Percentiles rank a stretch among this genome's conserved stretches.
phyloP scores from a whole-genome alignment of 768 basidiomycete genomes.

The Lactarius sanguifluus region DNA sequence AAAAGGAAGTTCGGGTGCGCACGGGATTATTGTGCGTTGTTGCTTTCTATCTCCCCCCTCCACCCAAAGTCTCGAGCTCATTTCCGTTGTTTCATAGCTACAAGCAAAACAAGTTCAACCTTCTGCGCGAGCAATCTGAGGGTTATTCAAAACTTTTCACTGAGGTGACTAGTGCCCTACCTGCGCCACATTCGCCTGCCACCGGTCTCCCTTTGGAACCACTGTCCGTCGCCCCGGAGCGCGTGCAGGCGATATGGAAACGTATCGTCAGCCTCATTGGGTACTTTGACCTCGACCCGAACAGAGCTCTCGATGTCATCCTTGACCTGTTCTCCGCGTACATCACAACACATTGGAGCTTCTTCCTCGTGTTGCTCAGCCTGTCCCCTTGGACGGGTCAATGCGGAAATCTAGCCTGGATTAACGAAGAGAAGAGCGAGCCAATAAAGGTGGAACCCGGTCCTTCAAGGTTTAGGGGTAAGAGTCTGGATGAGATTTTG shows the following conservation, averaged over 20 bases:
- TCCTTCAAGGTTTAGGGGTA: conserved; percentile 47
- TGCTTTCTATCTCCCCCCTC: neutral
- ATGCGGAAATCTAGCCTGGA: conserved; percentile 20
- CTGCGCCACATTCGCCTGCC: conserved; percentile 65
- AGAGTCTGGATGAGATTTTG: conserved; percentile 67
- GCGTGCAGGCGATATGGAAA: conserved; percentile 73
- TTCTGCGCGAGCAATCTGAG: conserved; percentile 95
- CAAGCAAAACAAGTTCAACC: conserved; percentile 98
- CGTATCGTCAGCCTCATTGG: conserved; percentile 87
- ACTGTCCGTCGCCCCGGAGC: conserved; percentile 54
- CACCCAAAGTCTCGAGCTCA: conserved; percentile 10
- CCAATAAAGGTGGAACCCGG: conserved; percentile 25
- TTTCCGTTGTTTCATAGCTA: conserved; percentile 53
- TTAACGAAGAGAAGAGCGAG: conserved; percentile 18
- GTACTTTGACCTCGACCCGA: conserved; percentile 96
- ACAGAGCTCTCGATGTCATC: conserved; percentile 89
- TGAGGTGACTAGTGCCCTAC: conserved; percentile 76
- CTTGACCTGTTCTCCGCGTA: conserved; percentile 88
- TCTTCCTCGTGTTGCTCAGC: conserved; percentile 84
- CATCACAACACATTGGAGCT: conserved; percentile 76
- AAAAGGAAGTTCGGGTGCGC: conserved; percentile 77
- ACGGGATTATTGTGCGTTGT: conserved; percentile 76
- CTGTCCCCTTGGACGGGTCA: conserved; percentile 74
- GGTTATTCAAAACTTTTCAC: conserved; percentile 92
- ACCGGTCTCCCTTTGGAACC: conserved; percentile 69